Evolutionary conservation across 208 protist genomes (phyloP), one percentile per base, ranked within the genome.

Genomic region (Crithidia brevicula): DNA sequence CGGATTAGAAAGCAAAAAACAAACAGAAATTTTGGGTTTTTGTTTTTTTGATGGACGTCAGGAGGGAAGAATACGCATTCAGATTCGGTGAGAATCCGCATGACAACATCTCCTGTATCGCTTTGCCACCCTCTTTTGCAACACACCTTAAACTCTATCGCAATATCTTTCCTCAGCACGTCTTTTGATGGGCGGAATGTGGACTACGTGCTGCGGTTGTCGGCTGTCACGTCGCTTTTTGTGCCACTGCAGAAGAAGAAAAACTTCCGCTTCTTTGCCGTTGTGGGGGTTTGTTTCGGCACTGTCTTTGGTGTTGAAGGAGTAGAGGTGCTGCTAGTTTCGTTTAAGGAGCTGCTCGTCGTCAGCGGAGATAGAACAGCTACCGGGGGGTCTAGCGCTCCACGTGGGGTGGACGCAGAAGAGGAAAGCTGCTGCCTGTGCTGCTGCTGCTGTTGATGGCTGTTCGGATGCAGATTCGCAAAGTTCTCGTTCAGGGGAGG

Each of bases 401-500:
- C 16, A 30, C 31, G 47, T 30, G 18, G 7, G 8, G 22, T 10
- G 4, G 47, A 27, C 22, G 23, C 22, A 22, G 47, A 52, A 23
- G 23, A 10, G 23, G 23, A 52, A 30, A 8, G 9, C 8, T 45
- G 52, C 52, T 23, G 23, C 36, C 10, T 40, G 8, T 7, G 36
- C 10, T 56, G 1, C 53, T 59, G 20, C 4, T 42, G n/a, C 15
- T 58, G 31, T 8, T n/a, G n/a, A n/a, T n/a, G n/a, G n/a, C n/a
- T n/a, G n/a, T n/a, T n/a, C n/a, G n/a, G n/a, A n/a, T 2, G 18
- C 25, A 11, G 31, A 27, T 33, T 43, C 10, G 33, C 30, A 58
- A 58, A 43, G n/a, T 11, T 58, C n/a, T 58, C 52, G n/a, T 15
- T 58, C 13, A 43, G 52, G 5, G 33, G 52, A 5, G 52, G 5